Base-by-base conservation (phyloP, 371 early-diverging fungal species). In the Polyrhizophydium stewartii region DNA sequence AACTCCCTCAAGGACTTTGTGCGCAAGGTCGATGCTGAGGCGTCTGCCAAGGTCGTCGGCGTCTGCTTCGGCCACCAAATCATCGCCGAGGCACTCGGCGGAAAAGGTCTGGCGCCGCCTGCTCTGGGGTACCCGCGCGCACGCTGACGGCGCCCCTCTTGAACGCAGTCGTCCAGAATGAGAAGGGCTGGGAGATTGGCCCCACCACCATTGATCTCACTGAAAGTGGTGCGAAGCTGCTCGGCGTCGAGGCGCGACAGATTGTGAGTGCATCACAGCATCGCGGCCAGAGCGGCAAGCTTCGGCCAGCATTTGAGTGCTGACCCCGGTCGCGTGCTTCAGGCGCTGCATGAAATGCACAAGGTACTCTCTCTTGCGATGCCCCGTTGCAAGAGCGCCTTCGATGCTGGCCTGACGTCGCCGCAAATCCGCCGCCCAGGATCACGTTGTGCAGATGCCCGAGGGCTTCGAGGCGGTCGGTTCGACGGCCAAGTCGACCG, bases 31-130 rank as follows among this genome's bases (percentile, higher is more conserved):
- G 57, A 62, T n/a, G 46, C 28, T 2, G 31, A 47, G 13, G 16
- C 38, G 19, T 41, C 32, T 21, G 55, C 56, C 45, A 68, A 69
- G 62, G 49, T 79, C 17, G 59, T 87, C 56, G 87, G 89, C 16
- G 71, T 90, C 43, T 90, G 90, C 62, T 90, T 88, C 71, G 90
- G 90, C 21, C 89, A 88, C 56, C 90, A 90, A 68, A 73, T 87
- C 27, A 73, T 90, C n/a, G 79, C 84, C 10, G 75, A 82, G 38
- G 86, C 90, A 0, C 73, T 78, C 30, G 85, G 84, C 16, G 88
- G 85, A 12, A 62, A 71, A 21, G 71, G 72, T 75, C 35, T 35
- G 35, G 35, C 35, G 35, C 5, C 30, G 49, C 16, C 30, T 58
- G 9, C 10, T n/a, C 25, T 5, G 5, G 10, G n/a, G 19, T 41